These are phyloP conservation scores for Sherardia arvensis DNA, from an alignment of 257 asterid genomes.

Conservation along the genomic window DNA sequence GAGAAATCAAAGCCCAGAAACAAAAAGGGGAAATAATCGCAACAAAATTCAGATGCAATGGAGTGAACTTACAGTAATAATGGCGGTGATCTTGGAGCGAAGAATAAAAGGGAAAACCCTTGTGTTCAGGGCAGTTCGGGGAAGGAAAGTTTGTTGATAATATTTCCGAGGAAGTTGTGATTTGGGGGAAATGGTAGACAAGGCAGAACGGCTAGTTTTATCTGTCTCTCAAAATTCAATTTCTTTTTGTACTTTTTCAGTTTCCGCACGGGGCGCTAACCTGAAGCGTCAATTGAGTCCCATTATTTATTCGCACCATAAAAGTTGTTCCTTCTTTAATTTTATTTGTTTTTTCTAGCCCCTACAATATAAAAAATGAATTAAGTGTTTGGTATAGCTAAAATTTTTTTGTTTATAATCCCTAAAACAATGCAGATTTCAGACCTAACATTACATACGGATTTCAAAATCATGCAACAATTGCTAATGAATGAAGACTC, in stretches of 20 bases:
- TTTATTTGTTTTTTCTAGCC: no score
- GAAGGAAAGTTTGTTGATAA: neutral
- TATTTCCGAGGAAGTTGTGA: neutral
- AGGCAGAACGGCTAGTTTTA: conserved; percentile 44
- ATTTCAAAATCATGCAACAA: no score
- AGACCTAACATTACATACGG: no score
- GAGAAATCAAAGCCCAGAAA: neutral
- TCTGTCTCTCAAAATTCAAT: conserved; percentile 1
- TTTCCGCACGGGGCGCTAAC: conserved; percentile 27
- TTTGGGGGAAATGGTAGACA: conserved; percentile 15
- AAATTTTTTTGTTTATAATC: no score
- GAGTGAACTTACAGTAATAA: conserved; percentile 3
- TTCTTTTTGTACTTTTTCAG: conserved; percentile 11
- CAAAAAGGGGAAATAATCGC: neutral
- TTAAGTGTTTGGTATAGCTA: no score
- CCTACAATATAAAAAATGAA: no score
- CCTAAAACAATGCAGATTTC: no score
- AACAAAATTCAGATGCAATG: neutral
- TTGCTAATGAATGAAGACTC: no score
- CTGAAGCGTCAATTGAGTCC: neutral
- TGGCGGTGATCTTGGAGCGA: neutral
- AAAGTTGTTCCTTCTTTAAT: no score
- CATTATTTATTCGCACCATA: neutral
- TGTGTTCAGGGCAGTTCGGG: conserved; percentile 7
- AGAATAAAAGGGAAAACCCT: neutral